phyloP scores from a whole-genome alignment of 208 protist species.

The Phytomonas sp. region DNA sequence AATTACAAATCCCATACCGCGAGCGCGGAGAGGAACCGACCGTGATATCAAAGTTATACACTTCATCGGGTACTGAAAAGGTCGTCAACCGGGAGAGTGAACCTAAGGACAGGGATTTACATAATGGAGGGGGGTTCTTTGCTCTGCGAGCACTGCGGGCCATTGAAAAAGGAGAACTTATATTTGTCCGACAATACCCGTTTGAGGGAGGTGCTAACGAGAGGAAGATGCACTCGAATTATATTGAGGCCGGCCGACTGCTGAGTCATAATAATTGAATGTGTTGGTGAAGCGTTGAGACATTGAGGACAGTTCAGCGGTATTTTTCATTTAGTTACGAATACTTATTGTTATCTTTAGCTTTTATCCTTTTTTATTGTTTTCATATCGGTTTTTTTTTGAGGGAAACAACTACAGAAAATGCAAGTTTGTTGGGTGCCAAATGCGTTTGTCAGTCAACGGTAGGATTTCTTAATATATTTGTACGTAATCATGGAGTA shows the following conservation, averaged over 20 bases:
- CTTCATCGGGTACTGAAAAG: constrained; percentile 10
- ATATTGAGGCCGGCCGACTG: constrained; percentile 64
- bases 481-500: not conserved
- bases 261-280: constrained; percentile 23
- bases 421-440: not conserved
- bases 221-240: constrained; percentile 43
- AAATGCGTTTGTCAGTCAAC: not conserved
- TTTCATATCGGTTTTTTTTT: constrained; percentile 2
- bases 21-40: constrained; percentile 19
- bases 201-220: constrained; percentile 27
- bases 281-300: not conserved
- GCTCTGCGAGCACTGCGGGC: constrained; percentile 59
- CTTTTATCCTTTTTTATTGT: not conserved
- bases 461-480: not conserved
- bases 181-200: constrained; percentile 66
- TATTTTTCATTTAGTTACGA: constrained; percentile 1
- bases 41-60: constrained; percentile 13
- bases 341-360: constrained; percentile 1
- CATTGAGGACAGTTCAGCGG: not conserved
- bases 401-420: constrained; percentile 12
- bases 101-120: constrained; percentile 30
- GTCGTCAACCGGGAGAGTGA: constrained; percentile 24
- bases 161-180: constrained; percentile 57
- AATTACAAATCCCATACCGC: constrained; percentile 40
- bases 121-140: constrained; percentile 56